Percentiles rank a stretch among this genome's conserved stretches.
Conservation (phyloP, 768 basidiomycete genomes). For the Pleurotus eryngii region DNA sequence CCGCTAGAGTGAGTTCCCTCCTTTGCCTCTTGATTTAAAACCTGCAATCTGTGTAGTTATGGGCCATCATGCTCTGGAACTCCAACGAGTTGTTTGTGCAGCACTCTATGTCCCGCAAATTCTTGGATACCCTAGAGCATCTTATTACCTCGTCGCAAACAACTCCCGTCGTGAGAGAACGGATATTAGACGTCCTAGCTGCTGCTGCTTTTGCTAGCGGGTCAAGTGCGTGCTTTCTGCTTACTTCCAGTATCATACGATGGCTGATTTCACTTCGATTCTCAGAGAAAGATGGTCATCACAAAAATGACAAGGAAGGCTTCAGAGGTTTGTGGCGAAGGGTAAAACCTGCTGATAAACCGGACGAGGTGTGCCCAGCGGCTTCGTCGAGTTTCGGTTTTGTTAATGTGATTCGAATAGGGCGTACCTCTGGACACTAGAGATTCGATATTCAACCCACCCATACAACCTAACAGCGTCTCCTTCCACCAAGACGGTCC, state of each 20-base stretch:
- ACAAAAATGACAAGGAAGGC: constrained; percentile 36
- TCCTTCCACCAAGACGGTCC: constrained; percentile 36
- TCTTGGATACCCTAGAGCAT: constrained; percentile 76
- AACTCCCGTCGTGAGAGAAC: constrained; percentile 76
- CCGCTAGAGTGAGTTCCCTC: constrained; percentile 56
- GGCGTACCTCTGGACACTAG: constrained; percentile 77
- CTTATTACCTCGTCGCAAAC: constrained; percentile 60
- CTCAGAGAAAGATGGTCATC: background rate
- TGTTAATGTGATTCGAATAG: constrained; percentile 21
- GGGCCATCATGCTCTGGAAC: constrained; percentile 90
- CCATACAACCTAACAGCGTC: constrained; percentile 34
- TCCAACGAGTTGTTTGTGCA: constrained; percentile 67
- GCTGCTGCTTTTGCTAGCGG: constrained; percentile 75
- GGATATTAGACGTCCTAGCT: constrained; percentile 76
- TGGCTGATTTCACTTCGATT: background rate
- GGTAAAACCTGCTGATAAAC: constrained; percentile 76
- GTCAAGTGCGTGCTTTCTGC: constrained; percentile 29
- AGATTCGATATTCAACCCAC: constrained; percentile 78
- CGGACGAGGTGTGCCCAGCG: constrained; percentile 57
- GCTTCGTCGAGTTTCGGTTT: background rate
- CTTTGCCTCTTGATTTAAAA: background rate
- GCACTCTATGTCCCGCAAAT: constrained; percentile 72
- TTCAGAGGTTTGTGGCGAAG: constrained; percentile 78
- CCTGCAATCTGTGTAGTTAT: constrained; percentile 47
- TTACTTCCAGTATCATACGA: background rate